Evolutionary conservation across 2,329 filamentous ascomycete genomes (phyloP), one percentile per base, ranked within the genome.

Genomic region (Cladosporium sphaerospermum): DNA sequence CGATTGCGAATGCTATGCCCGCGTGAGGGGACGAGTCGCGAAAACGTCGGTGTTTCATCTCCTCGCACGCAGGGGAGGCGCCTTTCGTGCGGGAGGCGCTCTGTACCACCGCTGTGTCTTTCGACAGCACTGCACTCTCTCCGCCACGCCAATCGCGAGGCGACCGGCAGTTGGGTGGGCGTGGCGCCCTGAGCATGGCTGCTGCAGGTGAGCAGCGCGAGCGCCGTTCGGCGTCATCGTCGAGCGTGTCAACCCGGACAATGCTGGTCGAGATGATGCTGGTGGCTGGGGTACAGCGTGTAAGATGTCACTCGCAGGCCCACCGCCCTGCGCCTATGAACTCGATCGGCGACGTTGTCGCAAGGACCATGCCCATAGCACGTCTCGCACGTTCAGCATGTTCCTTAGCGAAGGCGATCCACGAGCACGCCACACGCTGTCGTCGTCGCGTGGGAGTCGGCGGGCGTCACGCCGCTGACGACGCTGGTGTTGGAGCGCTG

Each of bases 391-490:
- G 23, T 28, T 28, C 23, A 28, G 23, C 23, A 28, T 28, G 23
- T 28, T 5, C 23, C 23, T 28, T 28, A 28, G 23, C 23, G 23
- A 28, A 28, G 23, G 23, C 23, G 23, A n/a, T 32, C 28, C 23
- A 45, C 42, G 23, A 45, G 42, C 42, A 45, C 42, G 42, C 42
- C 42, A 14, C n/a, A 10, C 7, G n/a, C 34, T 9, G n/a, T 16
- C 31, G 28, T 37, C 45, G 45, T 37, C 45, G 45, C 33, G 28
- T 47, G 45, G 33, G 16, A 14, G 45, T 9, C 39, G 9, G 16
- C 13, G 31, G 14, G 32, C 37, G 37, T 33, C 19, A 51, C 48
- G 48, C 48, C 48, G 48, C 48, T 51, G 39, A 50, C 47, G 47
- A n/a, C 23, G 37, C 19, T 33, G 34, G 23, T 28, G 23, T 7